These are phyloP conservation scores for Setaria viridis DNA, from an alignment of 202 grass and related monocot genomes.

Conservation along the genomic window DNA sequence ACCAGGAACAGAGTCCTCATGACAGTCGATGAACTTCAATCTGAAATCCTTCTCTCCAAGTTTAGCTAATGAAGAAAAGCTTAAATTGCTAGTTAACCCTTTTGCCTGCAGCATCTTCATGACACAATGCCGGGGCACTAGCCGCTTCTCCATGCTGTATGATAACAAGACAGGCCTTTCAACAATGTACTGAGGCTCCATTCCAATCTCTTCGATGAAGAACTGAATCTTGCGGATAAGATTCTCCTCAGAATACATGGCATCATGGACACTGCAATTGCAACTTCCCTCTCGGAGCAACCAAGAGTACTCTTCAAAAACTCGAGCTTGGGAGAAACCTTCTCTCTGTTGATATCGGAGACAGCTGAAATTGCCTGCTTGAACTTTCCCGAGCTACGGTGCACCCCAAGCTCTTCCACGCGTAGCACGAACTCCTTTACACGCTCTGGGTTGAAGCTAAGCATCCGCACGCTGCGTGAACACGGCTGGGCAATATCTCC, in stretches of 20 bases:
- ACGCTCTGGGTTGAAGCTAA: background rate
- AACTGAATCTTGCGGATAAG: background rate
- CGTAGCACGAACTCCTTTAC: background rate
- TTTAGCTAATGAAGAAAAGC: background rate
- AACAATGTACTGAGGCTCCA: background rate
- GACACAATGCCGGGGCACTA: conserved; percentile 7
- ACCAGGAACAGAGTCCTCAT: conserved; percentile 28
- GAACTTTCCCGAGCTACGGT: background rate
- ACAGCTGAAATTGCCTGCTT: fast-evolving
- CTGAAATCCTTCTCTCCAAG: background rate
- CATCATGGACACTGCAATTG: background rate
- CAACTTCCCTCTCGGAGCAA: background rate
- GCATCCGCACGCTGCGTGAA: background rate
- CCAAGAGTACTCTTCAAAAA: background rate
- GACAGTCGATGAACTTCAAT: background rate
- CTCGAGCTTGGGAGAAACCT: background rate
- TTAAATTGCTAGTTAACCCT: background rate
- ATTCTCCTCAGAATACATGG: background rate
- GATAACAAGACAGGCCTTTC: background rate
- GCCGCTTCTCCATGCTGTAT: background rate
- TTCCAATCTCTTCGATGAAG: background rate
- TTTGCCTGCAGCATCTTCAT: conserved; percentile 10
- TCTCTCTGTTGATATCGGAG: background rate
- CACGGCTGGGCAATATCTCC: too few relatives aligned
- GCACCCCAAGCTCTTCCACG: background rate